Evolutionary conservation across 768 basidiomycete species (phyloP).

Genomic region (Termitomyces sp.): DNA sequence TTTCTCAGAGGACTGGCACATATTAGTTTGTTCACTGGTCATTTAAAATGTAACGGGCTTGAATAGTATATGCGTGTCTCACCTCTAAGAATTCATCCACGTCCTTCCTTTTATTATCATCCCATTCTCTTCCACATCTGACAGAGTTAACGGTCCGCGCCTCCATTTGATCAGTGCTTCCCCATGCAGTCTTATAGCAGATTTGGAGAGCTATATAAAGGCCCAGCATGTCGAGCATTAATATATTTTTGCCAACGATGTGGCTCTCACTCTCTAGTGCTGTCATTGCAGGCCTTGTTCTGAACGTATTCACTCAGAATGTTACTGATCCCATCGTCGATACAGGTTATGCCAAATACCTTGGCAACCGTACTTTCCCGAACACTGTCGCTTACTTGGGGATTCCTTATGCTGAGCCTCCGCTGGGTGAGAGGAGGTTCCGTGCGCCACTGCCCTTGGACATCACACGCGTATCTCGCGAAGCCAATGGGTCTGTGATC

Average conservation of each 20-base stretch:
- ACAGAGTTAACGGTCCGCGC: too few relatives aligned
- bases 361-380: conserved; percentile 45
- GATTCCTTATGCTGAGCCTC: conserved; percentile 57
- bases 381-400: conserved; percentile 55
- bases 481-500: conserved; percentile 33
- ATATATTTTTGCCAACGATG: conserved; percentile 8
- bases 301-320: conserved; percentile 5
- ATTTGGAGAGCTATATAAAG: not conserved
- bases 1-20: not conserved
- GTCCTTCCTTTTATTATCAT: not conserved
- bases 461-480: conserved; percentile 34
- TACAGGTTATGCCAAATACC: conserved; percentile 55
- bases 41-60: not conserved
- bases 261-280: conserved; percentile 8
- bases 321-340: conserved; percentile 32
- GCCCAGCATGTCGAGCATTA: not conserved
- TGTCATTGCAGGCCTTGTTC: conserved; percentile 7
- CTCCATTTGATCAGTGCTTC: not conserved
- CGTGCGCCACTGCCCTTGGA: conserved; percentile 49
- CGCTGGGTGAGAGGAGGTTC: conserved; percentile 46
- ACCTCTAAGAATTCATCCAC: not conserved
- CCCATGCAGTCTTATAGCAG: not conserved
- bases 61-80: not conserved
- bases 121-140: not conserved
- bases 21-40: not conserved